Percentiles rank a stretch among this genome's conserved stretches.
Evolutionary conservation across 1,284 basidiomycete genomes (phyloP).

Genomic region (Ceratobasidium sp.): DNA sequence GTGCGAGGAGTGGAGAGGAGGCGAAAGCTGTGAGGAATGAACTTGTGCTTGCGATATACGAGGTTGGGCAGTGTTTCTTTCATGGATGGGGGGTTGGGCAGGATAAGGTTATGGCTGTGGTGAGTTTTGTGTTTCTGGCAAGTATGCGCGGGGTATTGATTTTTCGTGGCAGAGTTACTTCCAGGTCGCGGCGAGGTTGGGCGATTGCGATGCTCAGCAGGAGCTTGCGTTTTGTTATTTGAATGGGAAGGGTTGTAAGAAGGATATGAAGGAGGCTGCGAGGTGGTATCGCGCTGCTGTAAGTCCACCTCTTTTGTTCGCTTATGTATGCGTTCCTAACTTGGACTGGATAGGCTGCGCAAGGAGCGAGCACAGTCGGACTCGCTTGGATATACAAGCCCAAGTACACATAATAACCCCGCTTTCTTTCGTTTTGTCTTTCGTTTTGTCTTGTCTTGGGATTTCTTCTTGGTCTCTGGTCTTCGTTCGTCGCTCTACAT

Average conservation of each 20-base stretch:
- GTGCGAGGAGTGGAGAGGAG: constrained; percentile 56
- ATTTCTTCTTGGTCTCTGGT: constrained; percentile 5
- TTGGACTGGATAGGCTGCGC: constrained; percentile 63
- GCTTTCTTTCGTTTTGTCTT: background rate
- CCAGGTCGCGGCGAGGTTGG: constrained; percentile 81
- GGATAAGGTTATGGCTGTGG: constrained; percentile 87
- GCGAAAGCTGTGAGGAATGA: constrained; percentile 68
- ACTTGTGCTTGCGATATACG: constrained; percentile 88
- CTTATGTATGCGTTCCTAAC: constrained; percentile 38
- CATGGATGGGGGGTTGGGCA: constrained; percentile 89
- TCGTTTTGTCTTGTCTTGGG: background rate
- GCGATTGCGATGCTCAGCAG: constrained; percentile 87
- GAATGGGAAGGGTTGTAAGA: constrained; percentile 90
- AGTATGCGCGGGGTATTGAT: background rate
- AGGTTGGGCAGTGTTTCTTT: constrained; percentile 92
- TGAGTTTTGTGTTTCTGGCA: constrained; percentile 55
- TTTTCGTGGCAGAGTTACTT: constrained; percentile 78
- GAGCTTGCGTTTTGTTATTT: constrained; percentile 86
- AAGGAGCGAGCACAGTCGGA: constrained; percentile 82
- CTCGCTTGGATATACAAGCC: constrained; percentile 87
- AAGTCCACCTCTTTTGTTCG: constrained; percentile 50
- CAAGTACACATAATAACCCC: constrained; percentile 48
- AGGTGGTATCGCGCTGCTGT: constrained; percentile 90
- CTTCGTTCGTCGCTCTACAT: background rate
- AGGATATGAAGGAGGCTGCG: constrained; percentile 85